Base-by-base conservation (phyloP, 2,329 filamentous ascomycete species). In the Botrytis deweyae region DNA sequence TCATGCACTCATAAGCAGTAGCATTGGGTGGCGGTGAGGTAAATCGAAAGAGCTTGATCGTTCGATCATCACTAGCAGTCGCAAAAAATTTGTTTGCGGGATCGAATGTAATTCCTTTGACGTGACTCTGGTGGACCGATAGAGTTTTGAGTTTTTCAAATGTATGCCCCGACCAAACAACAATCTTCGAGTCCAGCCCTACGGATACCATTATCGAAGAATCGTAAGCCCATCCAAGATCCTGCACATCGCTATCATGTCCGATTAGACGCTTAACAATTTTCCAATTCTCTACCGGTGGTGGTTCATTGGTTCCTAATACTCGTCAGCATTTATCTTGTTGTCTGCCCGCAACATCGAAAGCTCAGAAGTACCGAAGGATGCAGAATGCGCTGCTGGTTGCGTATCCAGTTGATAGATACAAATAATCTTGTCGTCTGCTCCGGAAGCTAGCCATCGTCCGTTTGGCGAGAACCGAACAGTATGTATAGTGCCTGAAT, bases 71-170 rank as follows among this genome's bases (percentile, higher is more conserved):
- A 84, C 94, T 97, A 3, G 97, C 95, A 0, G 97, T 99, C 25
- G 97, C 96, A 83, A 99, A 99, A 86, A 97, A 99, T 82, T 98
- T 99, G 85, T 98, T 98, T 61, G 96, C 96, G 0, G 96, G 96
- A 81, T 99, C 96, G 81, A 99, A 99, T 0, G 95, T 97, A 79
- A 99, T 97, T 76, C 97, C 96, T 83, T 99, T 99, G 84, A 99
- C 96, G 82, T 98, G 97, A 82, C 94, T 98, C 82, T 97, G 94
- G 83, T 99, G 96, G 74, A 95, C 92, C 3, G 94, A 91, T 8
- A 99, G 85, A 4, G 94, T 95, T 87, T 98, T 98, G 77, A 99
- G 88, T 84, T 97, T 98, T 84, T 99, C 96, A 79, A 99, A 99
- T 0, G 95, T 98, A 83, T 97, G 92, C 0, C 96, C 97, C 1